Base-by-base conservation (phyloP, 495 filamentous ascomycete genomes). In the Neurospora intermedia region DNA sequence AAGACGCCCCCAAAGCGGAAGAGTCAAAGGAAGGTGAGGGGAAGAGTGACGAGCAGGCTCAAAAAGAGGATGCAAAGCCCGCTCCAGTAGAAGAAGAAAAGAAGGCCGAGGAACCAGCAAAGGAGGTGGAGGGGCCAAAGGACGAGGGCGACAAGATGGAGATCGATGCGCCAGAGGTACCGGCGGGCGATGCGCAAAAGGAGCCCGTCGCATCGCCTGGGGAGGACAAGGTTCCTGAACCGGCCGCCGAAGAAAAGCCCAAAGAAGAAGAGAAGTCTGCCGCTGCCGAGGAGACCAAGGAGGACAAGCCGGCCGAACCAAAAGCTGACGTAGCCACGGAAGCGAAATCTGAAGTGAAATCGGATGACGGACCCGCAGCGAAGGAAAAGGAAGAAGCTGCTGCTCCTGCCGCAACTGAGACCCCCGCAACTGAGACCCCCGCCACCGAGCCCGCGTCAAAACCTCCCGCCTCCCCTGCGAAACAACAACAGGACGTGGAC, bases 401-500 rank as follows among this genome's bases (percentile, higher is more conserved):
- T 70, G 59, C 23, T 23, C 54, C 54, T 66, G 8, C 54, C 27
- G 6, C 54, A 38, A 66, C 54, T 35, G 54, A 66, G 35, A 66
- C 54, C 54, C 54, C 27, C 54, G 15, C 54, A 27, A 66, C 54
- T 15, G 54, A 62, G 31, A 62, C 54, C 54, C 54, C 23, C 54
- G 13, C 54, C 54, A 35, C 23, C 23, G 54, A 66, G 54, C 15
- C 54, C 54, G 31, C 54, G 15, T 27, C 54, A 66, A 35, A 66
- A 66, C 54, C 27, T 35, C 27, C 54, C 27, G 59, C 62, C 3
- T 70, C 72, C 46, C 39, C n/a, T 42, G 16, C 66, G 0, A 73
- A 70, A 66, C 54, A 66, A 62, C 54, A 62, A 18, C 23, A 62
- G 31, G 72, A 83, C 18, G 80, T 83, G 43, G 76, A 79, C 2